Percentiles rank a stretch among this genome's conserved stretches.
These are phyloP conservation scores for Lyophyllum decastes DNA, from an alignment of 768 basidiomycete species.

Conservation along the genomic window DNA sequence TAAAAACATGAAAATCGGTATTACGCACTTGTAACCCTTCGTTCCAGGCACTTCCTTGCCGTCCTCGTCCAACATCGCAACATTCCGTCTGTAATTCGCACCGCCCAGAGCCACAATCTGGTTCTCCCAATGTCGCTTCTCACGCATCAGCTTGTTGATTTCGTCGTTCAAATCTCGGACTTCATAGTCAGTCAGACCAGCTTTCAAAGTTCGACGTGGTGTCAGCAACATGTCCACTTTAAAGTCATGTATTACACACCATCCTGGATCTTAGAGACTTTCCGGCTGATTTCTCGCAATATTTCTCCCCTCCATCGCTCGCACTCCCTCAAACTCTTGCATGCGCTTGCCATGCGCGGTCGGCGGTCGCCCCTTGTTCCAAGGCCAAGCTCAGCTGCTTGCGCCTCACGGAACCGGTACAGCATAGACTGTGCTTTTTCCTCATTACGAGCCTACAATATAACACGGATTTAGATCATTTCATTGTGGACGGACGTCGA, in stretches of 20 bases:
- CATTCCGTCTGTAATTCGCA: slow-evolving; percentile 93
- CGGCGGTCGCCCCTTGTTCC: slow-evolving; percentile 82
- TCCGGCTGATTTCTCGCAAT: slow-evolving; percentile 89
- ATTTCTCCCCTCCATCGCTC: slow-evolving; percentile 98
- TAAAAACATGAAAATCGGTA: not conserved
- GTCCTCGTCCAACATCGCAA: slow-evolving; percentile 92
- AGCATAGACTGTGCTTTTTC: slow-evolving; percentile 59
- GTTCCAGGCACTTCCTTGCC: slow-evolving; percentile 96
- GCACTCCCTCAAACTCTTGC: slow-evolving; percentile 90
- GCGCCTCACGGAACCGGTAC: slow-evolving; percentile 92
- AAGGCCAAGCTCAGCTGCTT: slow-evolving; percentile 93
- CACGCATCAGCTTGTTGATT: slow-evolving; percentile 93
- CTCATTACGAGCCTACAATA: slow-evolving; percentile 86
- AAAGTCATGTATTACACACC: slow-evolving; percentile 52
- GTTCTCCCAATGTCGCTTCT: slow-evolving; percentile 98
- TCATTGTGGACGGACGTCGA: not conserved
- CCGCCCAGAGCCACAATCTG: slow-evolving; percentile 96
- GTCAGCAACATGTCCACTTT: slow-evolving; percentile 43
- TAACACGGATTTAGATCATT: not conserved
- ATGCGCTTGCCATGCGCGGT: slow-evolving; percentile 89
- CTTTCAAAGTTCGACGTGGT: slow-evolving; percentile 39
- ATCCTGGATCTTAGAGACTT: slow-evolving; percentile 98
- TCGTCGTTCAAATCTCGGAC: slow-evolving; percentile 96
- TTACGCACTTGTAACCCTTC: slow-evolving; percentile 89
- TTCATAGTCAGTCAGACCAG: slow-evolving; percentile 93